These are phyloP conservation scores for Aspergillus fumigatus DNA, from an alignment of 2,329 filamentous ascomycete species.

Conservation along the genomic window DNA sequence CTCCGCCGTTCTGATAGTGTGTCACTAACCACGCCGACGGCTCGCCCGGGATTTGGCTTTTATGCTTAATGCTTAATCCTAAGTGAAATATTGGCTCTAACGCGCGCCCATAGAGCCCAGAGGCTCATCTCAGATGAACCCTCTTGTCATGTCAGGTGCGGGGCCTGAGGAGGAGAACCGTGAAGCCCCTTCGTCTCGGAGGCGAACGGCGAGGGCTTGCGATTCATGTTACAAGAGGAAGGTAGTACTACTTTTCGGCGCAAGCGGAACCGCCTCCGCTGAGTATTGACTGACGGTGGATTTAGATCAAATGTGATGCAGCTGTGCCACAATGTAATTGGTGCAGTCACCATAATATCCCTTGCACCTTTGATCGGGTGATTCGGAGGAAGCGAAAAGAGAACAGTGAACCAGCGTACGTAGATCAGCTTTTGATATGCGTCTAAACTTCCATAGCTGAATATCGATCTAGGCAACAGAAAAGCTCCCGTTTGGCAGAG, in stretches of 20 bases:
- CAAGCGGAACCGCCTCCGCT: neutral
- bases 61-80: neutral
- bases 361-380: slow-evolving; percentile 44
- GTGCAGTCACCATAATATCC: slow-evolving; percentile 46
- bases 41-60: neutral
- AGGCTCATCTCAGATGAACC: slow-evolving; percentile 11
- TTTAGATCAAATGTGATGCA: slow-evolving; percentile 49
- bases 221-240: slow-evolving; percentile 50
- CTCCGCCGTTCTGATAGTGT: neutral
- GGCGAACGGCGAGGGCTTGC: slow-evolving; percentile 39
- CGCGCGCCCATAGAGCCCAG: neutral
- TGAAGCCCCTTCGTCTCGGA: slow-evolving; percentile 5
- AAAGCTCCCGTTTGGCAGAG: slow-evolving; percentile 30
- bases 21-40: neutral
- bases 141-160: slow-evolving; percentile 10
- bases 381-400: slow-evolving; percentile 27
- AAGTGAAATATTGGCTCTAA: neutral
- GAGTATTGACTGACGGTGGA: neutral
- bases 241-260: slow-evolving; percentile 27
- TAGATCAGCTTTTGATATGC: neutral
- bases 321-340: slow-evolving; percentile 45
- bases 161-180: slow-evolving; percentile 19
- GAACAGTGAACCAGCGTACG: slow-evolving; percentile 19
- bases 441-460: neutral
- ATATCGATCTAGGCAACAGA: slow-evolving; percentile 13